Base-by-base conservation (phyloP, 2,329 filamentous ascomycete species). In the Dryadomyces quercus-mongolicae region DNA sequence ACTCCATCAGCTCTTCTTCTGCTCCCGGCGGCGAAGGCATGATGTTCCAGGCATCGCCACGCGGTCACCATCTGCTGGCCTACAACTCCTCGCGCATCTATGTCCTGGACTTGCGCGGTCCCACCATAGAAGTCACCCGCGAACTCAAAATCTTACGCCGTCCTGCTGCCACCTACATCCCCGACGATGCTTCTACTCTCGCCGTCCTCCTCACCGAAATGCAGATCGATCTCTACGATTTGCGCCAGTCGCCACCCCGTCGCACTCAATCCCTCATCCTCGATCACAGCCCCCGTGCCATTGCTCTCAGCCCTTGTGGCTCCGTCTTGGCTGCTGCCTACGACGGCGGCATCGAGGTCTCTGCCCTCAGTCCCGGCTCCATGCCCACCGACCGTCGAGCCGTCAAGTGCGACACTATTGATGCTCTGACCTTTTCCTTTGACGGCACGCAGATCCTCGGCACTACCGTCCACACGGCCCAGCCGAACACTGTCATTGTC, bases 61-160 rank as follows among this genome's bases (percentile, higher is more conserved):
- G 78, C 53, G 88, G 88, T 2, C 82, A 85, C 60, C 80, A 84
- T 61, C 70, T 94, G 34, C 76, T 94, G 44, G 88, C 86, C 52
- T 87, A 90, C 66, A 94, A 88, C 67, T 94, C 89, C 42, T 91
- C 88, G 13, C 78, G 89, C 55, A 87, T 95, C 59, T 86, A 91
- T 62, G 79, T 94, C 38, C 72, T 95, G 52, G 84, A 92, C 64
- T 73, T 87, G 3, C 76, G 78, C 21, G 73, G 73, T 1, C 68
- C 79, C 42, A 72, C 77, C 6, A 70, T 89, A 18, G 71, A 73
- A 15, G 84, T 92, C 36, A 80, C 79, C 64, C 79, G 89, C 59
- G 88, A 95, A 66, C 75, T 94, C 62, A 91, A 91, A 69, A 85
- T 92, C 48, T 71, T 85, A 58, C 79, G 88, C 52, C 78, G 88